Conservation (phyloP, 1,139 yeast genomes). For the Blastobotrys proliferans region DNA sequence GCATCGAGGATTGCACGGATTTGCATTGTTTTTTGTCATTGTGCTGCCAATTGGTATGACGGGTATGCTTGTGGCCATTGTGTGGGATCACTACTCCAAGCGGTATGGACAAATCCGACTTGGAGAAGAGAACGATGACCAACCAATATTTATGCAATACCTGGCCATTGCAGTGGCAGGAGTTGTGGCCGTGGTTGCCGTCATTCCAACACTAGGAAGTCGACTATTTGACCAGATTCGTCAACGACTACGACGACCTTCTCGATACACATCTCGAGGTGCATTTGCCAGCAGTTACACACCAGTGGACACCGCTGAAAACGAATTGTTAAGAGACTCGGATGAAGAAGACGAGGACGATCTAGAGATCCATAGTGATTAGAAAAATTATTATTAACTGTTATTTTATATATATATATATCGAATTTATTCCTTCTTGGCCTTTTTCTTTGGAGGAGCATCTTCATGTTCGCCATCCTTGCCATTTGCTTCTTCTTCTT, state of each 20-base stretch:
- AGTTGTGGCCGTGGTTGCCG: slow-evolving; percentile 31
- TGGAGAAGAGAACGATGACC: slow-evolving; percentile 58
- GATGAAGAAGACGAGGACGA: slow-evolving; percentile 29
- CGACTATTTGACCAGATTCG: slow-evolving; percentile 15
- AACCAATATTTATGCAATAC: slow-evolving; percentile 24
- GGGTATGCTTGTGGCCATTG: slow-evolving; percentile 58
- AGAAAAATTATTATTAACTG: too few relatives aligned
- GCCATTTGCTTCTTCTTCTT: slow-evolving; percentile 22
- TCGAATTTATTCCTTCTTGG: slow-evolving; percentile 16
- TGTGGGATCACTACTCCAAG: slow-evolving; percentile 76
- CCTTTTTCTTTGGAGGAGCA: slow-evolving; percentile 26
- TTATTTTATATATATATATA: slow-evolving; percentile 1
- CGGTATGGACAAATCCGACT: slow-evolving; percentile 84
- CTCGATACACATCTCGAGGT: slow-evolving; percentile 23
- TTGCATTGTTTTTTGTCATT: slow-evolving; percentile 49
- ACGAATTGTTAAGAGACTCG: slow-evolving; percentile 23
- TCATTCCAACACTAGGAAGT: slow-evolving; percentile 28
- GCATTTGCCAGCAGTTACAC: slow-evolving; percentile 27
- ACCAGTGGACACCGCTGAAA: slow-evolving; percentile 27
- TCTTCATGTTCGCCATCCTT: slow-evolving; percentile 22
- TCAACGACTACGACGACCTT: slow-evolving; percentile 13
- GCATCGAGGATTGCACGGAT: slow-evolving; percentile 56
- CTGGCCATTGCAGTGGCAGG: slow-evolving; percentile 32
- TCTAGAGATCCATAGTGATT: slow-evolving; percentile 23
- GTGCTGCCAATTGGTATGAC: slow-evolving; percentile 58